phyloP scores from a whole-genome alignment of 495 filamentous ascomycete genomes.

The Penicillium pancosmium region DNA sequence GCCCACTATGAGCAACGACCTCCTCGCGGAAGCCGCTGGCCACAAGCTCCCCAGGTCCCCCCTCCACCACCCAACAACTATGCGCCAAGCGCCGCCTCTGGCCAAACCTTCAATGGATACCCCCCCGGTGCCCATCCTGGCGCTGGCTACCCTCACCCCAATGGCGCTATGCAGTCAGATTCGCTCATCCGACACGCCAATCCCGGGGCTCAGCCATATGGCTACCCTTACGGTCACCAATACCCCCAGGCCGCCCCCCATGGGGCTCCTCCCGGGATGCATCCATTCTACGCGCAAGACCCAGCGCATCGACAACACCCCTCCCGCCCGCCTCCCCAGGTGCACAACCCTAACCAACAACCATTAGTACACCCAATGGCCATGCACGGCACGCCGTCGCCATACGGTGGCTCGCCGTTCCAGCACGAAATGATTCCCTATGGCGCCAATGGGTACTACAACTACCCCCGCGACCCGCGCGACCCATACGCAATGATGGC shows the following conservation, averaged over 20 bases:
- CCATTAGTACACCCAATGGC: constrained; percentile 33
- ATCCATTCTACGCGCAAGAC: constrained; percentile 42
- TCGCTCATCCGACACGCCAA: constrained; percentile 41
- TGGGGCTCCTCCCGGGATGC: constrained; percentile 26
- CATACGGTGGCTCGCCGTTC: constrained; percentile 41
- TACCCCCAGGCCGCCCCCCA: constrained; percentile 37
- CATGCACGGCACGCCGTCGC: constrained; percentile 30
- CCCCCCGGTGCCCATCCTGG: constrained; percentile 18
- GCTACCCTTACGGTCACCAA: constrained; percentile 39
- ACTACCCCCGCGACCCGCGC: constrained; percentile 40
- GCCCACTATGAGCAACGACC: constrained; percentile 37
- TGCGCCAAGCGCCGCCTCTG: constrained; percentile 50
- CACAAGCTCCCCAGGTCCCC: constrained; percentile 31
- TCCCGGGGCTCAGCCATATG: constrained; percentile 39
- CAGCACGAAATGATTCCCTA: constrained; percentile 57
- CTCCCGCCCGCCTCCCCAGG: constrained; percentile 29
- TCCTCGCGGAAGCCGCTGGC: constrained; percentile 43
- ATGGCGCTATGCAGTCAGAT: constrained; percentile 40
- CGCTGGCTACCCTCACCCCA: constrained; percentile 32
- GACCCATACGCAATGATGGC: constrained; percentile 38
- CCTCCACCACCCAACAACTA: constrained; percentile 32
- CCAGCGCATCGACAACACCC: constrained; percentile 34
- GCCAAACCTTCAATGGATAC: constrained; percentile 39
- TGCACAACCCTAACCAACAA: constrained; percentile 34
- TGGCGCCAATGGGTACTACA: constrained; percentile 46